Percentiles rank a stretch among this genome's conserved stretches.
These are phyloP conservation scores for Scheffersomyces coipomensis DNA, from an alignment of 805 yeast genomes.

Conservation along the genomic window DNA sequence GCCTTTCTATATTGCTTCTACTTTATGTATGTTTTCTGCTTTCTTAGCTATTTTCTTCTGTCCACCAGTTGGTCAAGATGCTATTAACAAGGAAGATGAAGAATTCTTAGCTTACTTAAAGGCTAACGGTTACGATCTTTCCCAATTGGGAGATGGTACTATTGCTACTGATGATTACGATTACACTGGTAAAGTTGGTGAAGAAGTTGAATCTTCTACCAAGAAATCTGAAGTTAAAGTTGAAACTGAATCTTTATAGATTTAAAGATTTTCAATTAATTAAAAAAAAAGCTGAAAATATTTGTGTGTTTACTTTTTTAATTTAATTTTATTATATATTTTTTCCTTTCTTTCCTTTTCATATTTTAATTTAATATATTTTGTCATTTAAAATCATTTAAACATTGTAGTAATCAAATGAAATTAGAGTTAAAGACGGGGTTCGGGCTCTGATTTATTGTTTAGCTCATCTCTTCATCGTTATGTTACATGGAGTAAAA, in stretches of 20 bases:
- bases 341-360: no score
- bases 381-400: no score
- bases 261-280: no score
- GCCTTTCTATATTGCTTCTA: constrained; percentile 80
- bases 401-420: no score
- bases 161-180: constrained; percentile 6
- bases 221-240: not conserved
- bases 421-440: no score
- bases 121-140: constrained; percentile 67
- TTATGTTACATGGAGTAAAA: no score
- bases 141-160: constrained; percentile 49
- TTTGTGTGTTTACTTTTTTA: no score
- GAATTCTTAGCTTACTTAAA: constrained; percentile 66
- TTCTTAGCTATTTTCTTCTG: constrained; percentile 64
- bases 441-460: no score
- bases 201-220: constrained; percentile 1
- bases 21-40: constrained; percentile 73
- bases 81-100: constrained; percentile 75
- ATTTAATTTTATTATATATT: no score
- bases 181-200: constrained; percentile 2
- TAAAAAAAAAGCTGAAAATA: no score
- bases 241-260: not conserved
- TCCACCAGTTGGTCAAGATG: constrained; percentile 82
- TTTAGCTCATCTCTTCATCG: no score
- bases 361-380: no score